phyloP scores from a whole-genome alignment of 768 basidiomycete species.

The Macrolepiota fuliginosa region DNA sequence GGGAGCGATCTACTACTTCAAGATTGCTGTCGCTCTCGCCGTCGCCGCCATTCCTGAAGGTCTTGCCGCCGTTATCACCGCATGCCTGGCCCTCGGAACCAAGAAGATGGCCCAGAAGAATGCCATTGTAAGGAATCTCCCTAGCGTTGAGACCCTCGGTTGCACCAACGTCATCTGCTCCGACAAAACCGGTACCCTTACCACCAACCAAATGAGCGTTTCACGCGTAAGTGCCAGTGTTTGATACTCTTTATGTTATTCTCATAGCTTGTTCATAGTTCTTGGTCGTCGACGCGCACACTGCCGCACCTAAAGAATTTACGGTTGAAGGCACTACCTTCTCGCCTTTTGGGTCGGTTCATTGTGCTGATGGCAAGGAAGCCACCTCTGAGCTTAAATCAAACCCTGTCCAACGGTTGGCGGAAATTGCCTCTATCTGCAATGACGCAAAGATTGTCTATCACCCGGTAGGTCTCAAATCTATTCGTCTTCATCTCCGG shows the following conservation, averaged over 20 bases:
- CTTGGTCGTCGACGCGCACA: slow-evolving; percentile 59
- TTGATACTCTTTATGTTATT: not conserved
- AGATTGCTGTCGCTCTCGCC: slow-evolving; percentile 98
- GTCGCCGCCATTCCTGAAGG: slow-evolving; percentile 99
- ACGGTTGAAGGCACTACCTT: slow-evolving; percentile 91
- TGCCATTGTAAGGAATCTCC: slow-evolving; percentile 94
- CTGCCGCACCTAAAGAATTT: slow-evolving; percentile 59
- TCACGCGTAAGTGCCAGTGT: slow-evolving; percentile 51
- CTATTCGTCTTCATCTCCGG: not conserved
- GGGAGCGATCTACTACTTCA: slow-evolving; percentile 98
- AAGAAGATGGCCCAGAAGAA: slow-evolving; percentile 99
- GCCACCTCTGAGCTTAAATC: slow-evolving; percentile 54
- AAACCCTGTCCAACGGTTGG: slow-evolving; percentile 77
- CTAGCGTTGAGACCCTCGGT: slow-evolving; percentile 95
- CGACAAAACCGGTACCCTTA: slow-evolving; percentile 96
- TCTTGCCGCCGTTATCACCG: slow-evolving; percentile 97
- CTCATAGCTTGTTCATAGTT: slow-evolving; percentile 48
- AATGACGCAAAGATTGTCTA: slow-evolving; percentile 94
- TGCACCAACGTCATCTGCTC: slow-evolving; percentile 99
- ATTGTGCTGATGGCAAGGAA: slow-evolving; percentile 61
- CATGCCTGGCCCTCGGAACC: slow-evolving; percentile 93
- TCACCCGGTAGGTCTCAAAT: slow-evolving; percentile 52
- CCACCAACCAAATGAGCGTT: slow-evolving; percentile 98
- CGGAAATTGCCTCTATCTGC: slow-evolving; percentile 90
- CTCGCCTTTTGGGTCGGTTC: slow-evolving; percentile 78